A percentile compares a stretch with the other conserved stretches of the same genome.
These are phyloP conservation scores for Pholiota adiposa DNA, from an alignment of 1,284 basidiomycete species.

Conservation along the genomic window DNA sequence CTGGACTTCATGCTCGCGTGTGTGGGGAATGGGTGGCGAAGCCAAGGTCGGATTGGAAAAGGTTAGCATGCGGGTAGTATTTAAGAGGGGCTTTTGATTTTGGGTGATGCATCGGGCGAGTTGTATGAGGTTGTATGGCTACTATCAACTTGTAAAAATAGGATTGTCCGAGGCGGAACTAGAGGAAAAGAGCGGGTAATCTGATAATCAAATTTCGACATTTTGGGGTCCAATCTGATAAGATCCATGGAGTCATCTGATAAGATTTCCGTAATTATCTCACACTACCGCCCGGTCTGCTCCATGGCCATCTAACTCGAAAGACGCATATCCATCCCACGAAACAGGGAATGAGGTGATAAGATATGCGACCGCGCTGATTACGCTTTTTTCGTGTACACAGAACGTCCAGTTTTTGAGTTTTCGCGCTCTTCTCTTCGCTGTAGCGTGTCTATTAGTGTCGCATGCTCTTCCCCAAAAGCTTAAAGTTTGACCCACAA, in stretches of 20 bases:
- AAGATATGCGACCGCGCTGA: background rate
- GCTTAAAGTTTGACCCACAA: background rate
- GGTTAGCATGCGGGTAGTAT: background rate
- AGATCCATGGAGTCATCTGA: slow-evolving; percentile 12
- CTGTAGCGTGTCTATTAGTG: background rate
- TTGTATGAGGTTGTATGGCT: background rate
- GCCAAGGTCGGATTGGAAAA: background rate
- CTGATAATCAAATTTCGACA: background rate
- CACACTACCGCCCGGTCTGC: background rate
- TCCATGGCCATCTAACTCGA: background rate
- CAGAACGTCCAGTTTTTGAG: background rate
- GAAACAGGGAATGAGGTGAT: background rate
- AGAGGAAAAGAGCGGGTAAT: background rate
- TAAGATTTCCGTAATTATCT: slow-evolving; percentile 1
- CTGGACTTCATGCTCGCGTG: slow-evolving; percentile 11
- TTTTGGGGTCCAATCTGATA: slow-evolving; percentile 18
- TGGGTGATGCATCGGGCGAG: background rate
- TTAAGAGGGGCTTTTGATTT: background rate
- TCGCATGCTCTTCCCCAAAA: background rate
- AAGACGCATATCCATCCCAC: background rate
- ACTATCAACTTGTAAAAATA: background rate
- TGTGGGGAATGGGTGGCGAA: background rate
- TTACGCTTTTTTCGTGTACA: background rate
- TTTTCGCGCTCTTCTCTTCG: background rate
- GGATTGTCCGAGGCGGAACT: background rate